Evolutionary conservation across 371 early-diverging fungal genomes (phyloP).

Genomic region (Capillidium heterosporum): DNA sequence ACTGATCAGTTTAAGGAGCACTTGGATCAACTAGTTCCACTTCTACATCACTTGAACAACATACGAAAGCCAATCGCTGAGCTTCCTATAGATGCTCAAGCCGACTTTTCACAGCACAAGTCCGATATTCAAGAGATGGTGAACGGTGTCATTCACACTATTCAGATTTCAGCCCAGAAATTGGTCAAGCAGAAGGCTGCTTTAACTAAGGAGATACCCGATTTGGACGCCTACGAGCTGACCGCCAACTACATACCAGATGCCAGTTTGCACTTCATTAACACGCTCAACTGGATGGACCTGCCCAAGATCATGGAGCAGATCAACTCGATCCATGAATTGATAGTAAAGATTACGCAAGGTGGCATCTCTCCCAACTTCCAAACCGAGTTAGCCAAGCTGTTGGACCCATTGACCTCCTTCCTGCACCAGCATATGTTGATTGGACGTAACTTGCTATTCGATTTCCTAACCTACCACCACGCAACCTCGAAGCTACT

Average conservation of each 20-base stretch:
- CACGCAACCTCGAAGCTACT: conserved; percentile 42
- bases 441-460: conserved; percentile 32
- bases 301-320: background rate
- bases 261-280: background rate
- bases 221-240: background rate
- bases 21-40: background rate
- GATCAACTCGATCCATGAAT: background rate
- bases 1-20: conserved; percentile 7
- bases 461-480: conserved; percentile 42
- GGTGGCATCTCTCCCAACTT: conserved; percentile 7
- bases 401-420: conserved; percentile 30
- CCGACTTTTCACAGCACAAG: background rate
- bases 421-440: conserved; percentile 50
- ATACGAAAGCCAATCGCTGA: background rate
- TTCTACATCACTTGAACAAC: background rate
- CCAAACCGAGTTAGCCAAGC: conserved; percentile 26
- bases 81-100: conserved; percentile 10
- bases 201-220: background rate
- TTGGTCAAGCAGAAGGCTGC: background rate
- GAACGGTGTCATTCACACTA: background rate
- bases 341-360: conserved; percentile 35
- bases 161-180: background rate
- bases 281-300: background rate
- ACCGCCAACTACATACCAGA: background rate
- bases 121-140: background rate